Evolutionary conservation across 805 yeast species (phyloP), one percentile per base, ranked within the genome.

Genomic region (Ogataea pilisensis): DNA sequence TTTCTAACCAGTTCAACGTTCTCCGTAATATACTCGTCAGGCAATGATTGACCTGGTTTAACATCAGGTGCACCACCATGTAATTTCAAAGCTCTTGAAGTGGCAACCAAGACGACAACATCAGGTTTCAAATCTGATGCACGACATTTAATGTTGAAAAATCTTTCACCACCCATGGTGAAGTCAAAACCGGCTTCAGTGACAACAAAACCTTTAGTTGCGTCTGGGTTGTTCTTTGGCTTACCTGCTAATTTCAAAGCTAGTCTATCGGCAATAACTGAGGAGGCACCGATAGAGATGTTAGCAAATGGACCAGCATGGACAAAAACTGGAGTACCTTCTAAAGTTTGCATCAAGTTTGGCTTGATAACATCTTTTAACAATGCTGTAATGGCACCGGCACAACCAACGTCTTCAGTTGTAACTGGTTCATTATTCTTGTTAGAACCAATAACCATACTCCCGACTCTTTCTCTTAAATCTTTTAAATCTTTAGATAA

Each of bases 51-150:
- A 57, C 93, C 95, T 33, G 95, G 88, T 65, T 83, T 85, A 42
- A 85, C 91, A 54, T 83, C 89, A 37, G 93, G 87, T 38, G 89
- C 95, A 58, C 95, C 95, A 60, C 95, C 95, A 60, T 85, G 95
- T 36, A 85, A 78, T 64, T 85, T 85, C 65, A 85, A 70, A 20
- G 95, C 95, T 67, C 95, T 76, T 17, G 83, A 82, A 29, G 95
- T 85, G 38, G 95, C 93, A 45, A 85, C 95, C 53, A 85, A 73
- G 35, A 85, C 87, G 48, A 85, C 84, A 34, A 77, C 80, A 60
- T 85, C 87, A 16, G 95, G 95, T 24, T 70, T 71, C 47, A 84
- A 69, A 8, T 91, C 93, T n/a, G 87, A 79, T 8, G 89, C 74
- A 60, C 93, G 75, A 61, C 90, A 82, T 64, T 85, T 85, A 67